Conservation (phyloP, 2,329 filamentous ascomycete genomes). For the Botrytis deweyae region DNA sequence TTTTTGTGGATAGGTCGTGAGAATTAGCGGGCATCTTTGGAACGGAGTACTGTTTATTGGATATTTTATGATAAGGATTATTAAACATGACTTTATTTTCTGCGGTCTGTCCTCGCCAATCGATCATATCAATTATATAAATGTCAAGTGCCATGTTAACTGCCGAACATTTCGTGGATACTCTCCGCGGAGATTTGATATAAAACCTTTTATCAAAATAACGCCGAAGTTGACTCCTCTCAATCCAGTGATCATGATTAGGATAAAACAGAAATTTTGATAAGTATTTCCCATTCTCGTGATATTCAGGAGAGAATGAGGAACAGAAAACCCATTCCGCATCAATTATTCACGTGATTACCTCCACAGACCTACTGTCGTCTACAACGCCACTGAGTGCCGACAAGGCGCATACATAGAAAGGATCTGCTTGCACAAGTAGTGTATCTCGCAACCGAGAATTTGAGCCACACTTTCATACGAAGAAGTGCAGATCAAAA, state of each 20-base stretch:
- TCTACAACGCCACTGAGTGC: neutral
- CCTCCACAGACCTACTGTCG: neutral
- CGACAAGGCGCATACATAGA: too few species aligned
- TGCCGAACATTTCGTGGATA: neutral
- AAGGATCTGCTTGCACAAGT: neutral
- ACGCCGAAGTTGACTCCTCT: neutral
- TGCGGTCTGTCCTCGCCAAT: neutral
- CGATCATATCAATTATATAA: neutral
- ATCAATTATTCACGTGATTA: neutral
- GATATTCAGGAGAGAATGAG: neutral
- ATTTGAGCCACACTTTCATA: neutral
- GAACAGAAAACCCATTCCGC: neutral
- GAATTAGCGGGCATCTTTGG: conserved; percentile 13
- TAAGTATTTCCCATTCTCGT: neutral
- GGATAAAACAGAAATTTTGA: neutral
- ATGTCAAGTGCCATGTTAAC: neutral
- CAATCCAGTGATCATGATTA: conserved; percentile 11
- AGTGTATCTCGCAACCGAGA: neutral
- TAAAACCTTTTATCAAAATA: neutral
- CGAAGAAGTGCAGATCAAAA: neutral
- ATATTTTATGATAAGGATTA: conserved; percentile 1
- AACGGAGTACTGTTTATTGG: conserved; percentile 18
- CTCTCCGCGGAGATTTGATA: neutral
- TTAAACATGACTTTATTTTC: neutral
- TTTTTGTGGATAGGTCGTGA: conserved; percentile 19